These are phyloP conservation scores for Helminthosporium solani DNA, from an alignment of 2,329 filamentous ascomycete genomes.

Conservation along the genomic window DNA sequence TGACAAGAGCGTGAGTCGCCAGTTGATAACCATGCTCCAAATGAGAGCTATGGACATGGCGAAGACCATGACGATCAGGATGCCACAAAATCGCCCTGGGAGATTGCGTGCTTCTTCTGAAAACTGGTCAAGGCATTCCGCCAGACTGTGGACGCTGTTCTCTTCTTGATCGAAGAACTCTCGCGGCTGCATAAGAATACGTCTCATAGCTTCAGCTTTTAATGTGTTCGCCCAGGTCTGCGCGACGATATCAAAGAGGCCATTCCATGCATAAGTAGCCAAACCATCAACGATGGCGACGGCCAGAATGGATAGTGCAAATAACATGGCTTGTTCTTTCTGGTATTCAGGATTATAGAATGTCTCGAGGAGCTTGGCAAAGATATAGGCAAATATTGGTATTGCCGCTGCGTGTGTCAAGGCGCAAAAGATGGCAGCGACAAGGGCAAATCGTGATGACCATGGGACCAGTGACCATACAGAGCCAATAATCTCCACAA, in stretches of 20 bases:
- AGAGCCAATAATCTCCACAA: conserved; percentile 63
- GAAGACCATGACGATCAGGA: conserved; percentile 63
- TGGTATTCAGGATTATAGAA: conserved; percentile 62
- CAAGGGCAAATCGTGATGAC: conserved; percentile 55
- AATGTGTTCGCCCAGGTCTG: conserved; percentile 77
- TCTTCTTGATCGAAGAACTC: conserved; percentile 73
- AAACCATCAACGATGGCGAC: conserved; percentile 68
- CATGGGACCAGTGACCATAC: conserved; percentile 66
- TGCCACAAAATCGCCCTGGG: conserved; percentile 73
- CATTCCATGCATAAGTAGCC: conserved; percentile 66
- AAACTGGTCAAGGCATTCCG: conserved; percentile 73
- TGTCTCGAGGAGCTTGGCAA: conserved; percentile 69
- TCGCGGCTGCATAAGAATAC: conserved; percentile 73
- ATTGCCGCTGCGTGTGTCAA: conserved; percentile 66
- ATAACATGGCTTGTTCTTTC: conserved; percentile 57
- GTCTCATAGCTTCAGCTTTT: conserved; percentile 65
- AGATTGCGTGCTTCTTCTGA: conserved; percentile 87
- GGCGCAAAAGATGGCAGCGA: conserved; percentile 62
- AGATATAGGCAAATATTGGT: conserved; percentile 73
- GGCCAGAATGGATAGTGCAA: conserved; percentile 68
- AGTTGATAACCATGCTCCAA: conserved; percentile 74
- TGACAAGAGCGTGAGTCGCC: conserved; percentile 78
- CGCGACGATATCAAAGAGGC: conserved; percentile 68
- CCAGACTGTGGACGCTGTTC: conserved; percentile 65
- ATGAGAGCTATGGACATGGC: conserved; percentile 69